Percentiles rank a stretch among this genome's conserved stretches.
phyloP scores from a whole-genome alignment of 148 eudicot species.

The Simmondsia chinensis region DNA sequence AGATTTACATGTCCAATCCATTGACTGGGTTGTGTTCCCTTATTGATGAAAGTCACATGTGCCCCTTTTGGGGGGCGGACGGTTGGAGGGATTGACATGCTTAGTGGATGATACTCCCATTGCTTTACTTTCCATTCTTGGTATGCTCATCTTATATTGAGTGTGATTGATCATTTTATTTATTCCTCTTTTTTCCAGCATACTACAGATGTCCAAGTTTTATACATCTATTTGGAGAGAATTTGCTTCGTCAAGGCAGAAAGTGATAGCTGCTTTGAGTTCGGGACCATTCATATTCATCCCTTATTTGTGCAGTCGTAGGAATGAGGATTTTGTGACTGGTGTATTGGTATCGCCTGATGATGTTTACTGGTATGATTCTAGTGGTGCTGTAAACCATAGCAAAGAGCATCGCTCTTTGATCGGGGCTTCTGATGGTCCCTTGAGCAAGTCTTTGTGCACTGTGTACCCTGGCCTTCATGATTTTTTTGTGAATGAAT shows the following conservation, averaged over 20 bases:
- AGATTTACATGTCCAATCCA: too few relatives aligned
- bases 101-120: too few relatives aligned
- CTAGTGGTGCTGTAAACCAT: constrained; percentile 43
- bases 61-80: too few relatives aligned
- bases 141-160: too few relatives aligned
- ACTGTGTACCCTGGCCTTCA: constrained; percentile 63
- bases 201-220: constrained; percentile 78
- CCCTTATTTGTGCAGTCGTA: too few relatives aligned
- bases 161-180: constrained; percentile 7
- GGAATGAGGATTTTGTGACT: constrained; percentile 55
- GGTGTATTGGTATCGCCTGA: constrained; percentile 55
- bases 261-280: constrained; percentile 35
- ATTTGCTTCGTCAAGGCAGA: constrained; percentile 45
- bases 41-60: too few relatives aligned
- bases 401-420: constrained; percentile 20
- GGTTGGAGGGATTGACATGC: too few relatives aligned
- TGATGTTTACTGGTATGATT: constrained; percentile 84
- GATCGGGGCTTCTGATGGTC: constrained; percentile 5
- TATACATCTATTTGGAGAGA: constrained; percentile 64
- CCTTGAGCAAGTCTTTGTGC: constrained; percentile 39
- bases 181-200: constrained; percentile 30
- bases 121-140: too few relatives aligned
- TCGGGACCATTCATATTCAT: constrained; percentile 72
- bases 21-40: too few relatives aligned
- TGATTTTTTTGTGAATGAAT: constrained; percentile 71